These are phyloP conservation scores for Yamadazyma atlantica DNA, from an alignment of 1,139 yeast genomes.

Conservation along the genomic window DNA sequence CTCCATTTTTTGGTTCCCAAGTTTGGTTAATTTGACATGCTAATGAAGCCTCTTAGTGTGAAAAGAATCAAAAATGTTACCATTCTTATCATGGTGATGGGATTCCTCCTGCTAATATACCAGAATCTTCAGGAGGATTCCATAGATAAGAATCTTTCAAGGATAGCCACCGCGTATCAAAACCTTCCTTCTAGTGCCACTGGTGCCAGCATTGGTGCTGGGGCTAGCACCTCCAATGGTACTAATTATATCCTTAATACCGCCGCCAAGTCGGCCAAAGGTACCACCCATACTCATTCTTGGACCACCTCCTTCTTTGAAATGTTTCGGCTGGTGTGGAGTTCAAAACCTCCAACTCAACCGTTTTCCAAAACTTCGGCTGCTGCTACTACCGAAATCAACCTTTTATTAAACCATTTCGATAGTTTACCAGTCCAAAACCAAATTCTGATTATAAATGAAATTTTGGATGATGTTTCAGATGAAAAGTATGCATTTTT, in stretches of 20 bases:
- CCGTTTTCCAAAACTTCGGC: slow-evolving; percentile 18
- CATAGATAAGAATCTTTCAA: too few relatives aligned
- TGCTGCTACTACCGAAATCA: slow-evolving; percentile 13
- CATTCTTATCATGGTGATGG: not conserved
- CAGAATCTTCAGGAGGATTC: not conserved
- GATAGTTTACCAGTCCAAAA: slow-evolving; percentile 7
- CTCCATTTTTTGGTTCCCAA: too few relatives aligned
- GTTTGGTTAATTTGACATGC: too few relatives aligned
- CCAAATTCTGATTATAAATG: slow-evolving; percentile 9
- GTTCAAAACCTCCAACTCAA: slow-evolving; percentile 8
- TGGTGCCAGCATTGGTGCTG: too few relatives aligned
- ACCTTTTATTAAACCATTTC: slow-evolving; percentile 15
- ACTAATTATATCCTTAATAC: not conserved
- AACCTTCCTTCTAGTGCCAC: too few relatives aligned
- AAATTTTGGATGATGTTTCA: slow-evolving; percentile 7
- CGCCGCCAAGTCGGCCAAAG: not conserved
- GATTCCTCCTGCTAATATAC: not conserved
- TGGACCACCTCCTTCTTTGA: not conserved
- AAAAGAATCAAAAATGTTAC: not conserved
- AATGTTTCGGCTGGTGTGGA: not conserved
- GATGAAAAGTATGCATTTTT: slow-evolving; percentile 22
- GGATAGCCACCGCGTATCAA: not conserved
- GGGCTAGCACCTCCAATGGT: not conserved
- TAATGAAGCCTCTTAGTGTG: not conserved
- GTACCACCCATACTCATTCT: not conserved